Conservation (phyloP, 805 yeast species). For the Candida mattraensis region DNA sequence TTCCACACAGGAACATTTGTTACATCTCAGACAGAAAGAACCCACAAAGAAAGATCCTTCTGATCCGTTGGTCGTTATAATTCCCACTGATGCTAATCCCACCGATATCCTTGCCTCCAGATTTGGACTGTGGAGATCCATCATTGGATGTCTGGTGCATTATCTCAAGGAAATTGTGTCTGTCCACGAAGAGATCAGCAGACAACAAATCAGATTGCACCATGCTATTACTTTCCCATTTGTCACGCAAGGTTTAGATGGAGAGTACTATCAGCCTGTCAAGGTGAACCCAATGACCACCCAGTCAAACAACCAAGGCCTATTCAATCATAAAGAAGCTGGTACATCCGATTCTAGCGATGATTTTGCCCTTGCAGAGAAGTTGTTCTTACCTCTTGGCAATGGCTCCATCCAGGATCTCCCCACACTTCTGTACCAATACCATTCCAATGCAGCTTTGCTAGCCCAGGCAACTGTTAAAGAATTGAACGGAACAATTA, state of each 20-base stretch:
- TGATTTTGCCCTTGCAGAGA: conserved; percentile 37
- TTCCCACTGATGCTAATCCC: conserved; percentile 70
- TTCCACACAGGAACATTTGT: conserved; percentile 31
- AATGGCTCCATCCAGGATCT: conserved; percentile 80
- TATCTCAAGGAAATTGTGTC: conserved; percentile 79
- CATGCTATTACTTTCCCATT: conserved; percentile 68
- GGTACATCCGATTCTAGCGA: conserved; percentile 25
- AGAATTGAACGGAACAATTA: conserved; percentile 58
- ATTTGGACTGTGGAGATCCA: conserved; percentile 82
- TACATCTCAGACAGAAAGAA: conserved; percentile 23
- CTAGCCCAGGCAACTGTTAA: conserved; percentile 58
- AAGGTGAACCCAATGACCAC: conserved; percentile 22
- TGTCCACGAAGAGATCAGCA: conserved; percentile 83
- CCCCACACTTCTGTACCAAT: conserved; percentile 59
- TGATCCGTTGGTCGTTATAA: conserved; percentile 46
- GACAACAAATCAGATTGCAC: conserved; percentile 78
- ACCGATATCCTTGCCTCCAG: conserved; percentile 84
- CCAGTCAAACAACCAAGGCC: conserved; percentile 6
- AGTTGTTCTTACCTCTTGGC: conserved; percentile 75
- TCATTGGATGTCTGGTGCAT: conserved; percentile 69
- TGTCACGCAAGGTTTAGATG: conserved; percentile 43
- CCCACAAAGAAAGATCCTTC: conserved; percentile 39
- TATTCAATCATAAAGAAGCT: conserved; percentile 17
- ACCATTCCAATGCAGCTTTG: conserved; percentile 57
- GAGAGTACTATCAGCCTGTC: conserved; percentile 39